These are phyloP conservation scores for Coemansia sp. DNA, from an alignment of 192 early-diverging fungal species.

Conservation along the genomic window DNA sequence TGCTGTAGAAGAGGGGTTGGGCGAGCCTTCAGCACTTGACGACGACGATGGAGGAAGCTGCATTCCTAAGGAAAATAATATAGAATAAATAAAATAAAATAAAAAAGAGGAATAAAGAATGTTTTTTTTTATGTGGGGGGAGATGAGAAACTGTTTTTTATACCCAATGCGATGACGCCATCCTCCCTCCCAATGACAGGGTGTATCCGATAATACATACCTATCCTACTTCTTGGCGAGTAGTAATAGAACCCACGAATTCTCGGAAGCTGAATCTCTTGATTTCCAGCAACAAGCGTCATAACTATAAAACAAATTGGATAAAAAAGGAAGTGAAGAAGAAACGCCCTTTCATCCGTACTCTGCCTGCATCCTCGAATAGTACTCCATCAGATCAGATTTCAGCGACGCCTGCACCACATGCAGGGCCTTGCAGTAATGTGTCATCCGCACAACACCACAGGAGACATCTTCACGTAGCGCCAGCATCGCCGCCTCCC, in stretches of 20 bases:
- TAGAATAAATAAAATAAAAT: not conserved
- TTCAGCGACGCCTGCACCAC: slow-evolving; percentile 61
- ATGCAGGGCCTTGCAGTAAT: slow-evolving; percentile 57
- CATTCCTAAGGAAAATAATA: not conserved
- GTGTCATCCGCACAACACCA: not conserved
- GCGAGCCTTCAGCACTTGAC: too few species aligned
- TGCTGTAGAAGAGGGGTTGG: too few species aligned
- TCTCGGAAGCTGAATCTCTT: not conserved
- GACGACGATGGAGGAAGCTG: too few species aligned
- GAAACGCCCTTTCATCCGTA: slow-evolving; percentile 1
- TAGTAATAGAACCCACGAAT: not conserved
- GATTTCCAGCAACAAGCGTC: not conserved
- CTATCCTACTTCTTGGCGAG: too few species aligned
- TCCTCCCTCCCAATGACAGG: too few species aligned
- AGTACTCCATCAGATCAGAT: slow-evolving; percentile 61
- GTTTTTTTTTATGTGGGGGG: not conserved
- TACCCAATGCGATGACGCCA: too few species aligned
- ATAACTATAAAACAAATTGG: not conserved
- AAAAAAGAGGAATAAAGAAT: not conserved
- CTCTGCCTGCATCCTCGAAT: slow-evolving; percentile 27
- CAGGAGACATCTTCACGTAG: slow-evolving; percentile 26
- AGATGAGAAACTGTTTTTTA: too few species aligned
- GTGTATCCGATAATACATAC: too few species aligned
- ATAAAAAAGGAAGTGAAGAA: not conserved
- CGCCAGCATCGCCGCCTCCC: slow-evolving; percentile 71